phyloP scores from a whole-genome alignment of 345 rosid species.

The Camelina hispida region DNA sequence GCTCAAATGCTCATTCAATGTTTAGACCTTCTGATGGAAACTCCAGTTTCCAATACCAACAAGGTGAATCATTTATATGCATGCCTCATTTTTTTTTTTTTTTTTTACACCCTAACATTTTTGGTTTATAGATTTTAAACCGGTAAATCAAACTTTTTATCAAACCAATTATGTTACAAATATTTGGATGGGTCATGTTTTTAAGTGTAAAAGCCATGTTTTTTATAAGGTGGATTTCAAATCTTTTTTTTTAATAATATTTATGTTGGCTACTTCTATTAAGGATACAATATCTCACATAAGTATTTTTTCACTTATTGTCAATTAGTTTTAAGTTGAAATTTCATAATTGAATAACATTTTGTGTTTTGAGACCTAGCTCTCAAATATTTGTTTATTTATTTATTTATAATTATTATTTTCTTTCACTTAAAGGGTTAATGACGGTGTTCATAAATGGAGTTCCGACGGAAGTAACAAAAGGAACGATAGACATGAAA shows the following conservation, averaged over 20 bases:
- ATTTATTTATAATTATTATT: too few species aligned
- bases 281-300: too few species aligned
- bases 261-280: too few species aligned
- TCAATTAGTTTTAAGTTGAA: too few species aligned
- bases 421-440: slow-evolving; percentile 46
- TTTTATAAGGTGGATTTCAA: not conserved
- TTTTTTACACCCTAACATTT: not conserved
- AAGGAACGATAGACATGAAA: slow-evolving; percentile 78
- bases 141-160: not conserved
- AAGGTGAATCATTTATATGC: slow-evolving; percentile 55
- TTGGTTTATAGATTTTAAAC: not conserved
- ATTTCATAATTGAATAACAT: too few species aligned
- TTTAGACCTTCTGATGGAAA: slow-evolving; percentile 54
- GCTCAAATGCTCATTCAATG: slow-evolving; percentile 51
- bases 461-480: slow-evolving; percentile 76
- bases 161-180: not conserved
- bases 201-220: not conserved
- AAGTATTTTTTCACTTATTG: too few species aligned
- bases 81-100: slow-evolving; percentile 12
- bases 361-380: not conserved
- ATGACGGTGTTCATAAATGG: slow-evolving; percentile 89
- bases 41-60: slow-evolving; percentile 63
- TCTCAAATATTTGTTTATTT: not conserved
- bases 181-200: not conserved
- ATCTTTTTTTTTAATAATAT: too few species aligned